Evolutionary conservation across 2,329 filamentous ascomycete species (phyloP).

Genomic region (Elsinoe perseae): DNA sequence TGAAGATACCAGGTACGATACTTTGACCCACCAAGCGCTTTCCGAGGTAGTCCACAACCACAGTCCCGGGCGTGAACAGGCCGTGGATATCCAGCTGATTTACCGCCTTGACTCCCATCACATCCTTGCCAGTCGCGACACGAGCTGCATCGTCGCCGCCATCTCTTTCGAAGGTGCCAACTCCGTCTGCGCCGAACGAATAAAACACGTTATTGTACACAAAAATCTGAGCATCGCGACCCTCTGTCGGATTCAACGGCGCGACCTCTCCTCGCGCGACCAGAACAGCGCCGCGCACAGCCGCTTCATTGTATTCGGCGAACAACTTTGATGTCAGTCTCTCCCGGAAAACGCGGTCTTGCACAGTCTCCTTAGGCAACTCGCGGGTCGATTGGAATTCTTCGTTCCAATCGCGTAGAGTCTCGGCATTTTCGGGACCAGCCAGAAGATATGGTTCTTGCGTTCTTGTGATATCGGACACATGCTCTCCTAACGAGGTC

Average conservation of each 20-base stretch:
- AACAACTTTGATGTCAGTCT: constrained; percentile 91
- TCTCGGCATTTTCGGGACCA: constrained; percentile 89
- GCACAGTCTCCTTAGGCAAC: constrained; percentile 84
- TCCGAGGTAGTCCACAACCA: constrained; percentile 93
- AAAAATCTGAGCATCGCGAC: constrained; percentile 89
- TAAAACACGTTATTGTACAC: constrained; percentile 99
- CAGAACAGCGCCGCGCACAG: constrained; percentile 80
- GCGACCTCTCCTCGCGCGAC: constrained; percentile 89
- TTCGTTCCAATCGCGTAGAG: constrained; percentile 95
- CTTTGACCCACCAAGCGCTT: constrained; percentile 97
- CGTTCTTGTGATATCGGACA: constrained; percentile 75
- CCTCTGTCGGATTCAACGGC: constrained; percentile 89
- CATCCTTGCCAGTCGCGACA: constrained; percentile 93
- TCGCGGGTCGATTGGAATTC: constrained; percentile 97
- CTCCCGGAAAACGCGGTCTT: constrained; percentile 93
- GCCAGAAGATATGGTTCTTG: constrained; percentile 88
- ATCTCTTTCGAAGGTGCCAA: constrained; percentile 92
- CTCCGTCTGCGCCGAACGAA: constrained; percentile 94
- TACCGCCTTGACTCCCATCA: constrained; percentile 84
- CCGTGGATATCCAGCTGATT: constrained; percentile 96
- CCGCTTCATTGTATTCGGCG: constrained; percentile 94
- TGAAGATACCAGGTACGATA: constrained; percentile 98
- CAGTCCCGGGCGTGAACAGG: constrained; percentile 89
- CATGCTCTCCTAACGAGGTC: constrained; percentile 60
- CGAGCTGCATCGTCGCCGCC: constrained; percentile 93